Evolutionary conservation across 2,329 filamentous ascomycete genomes (phyloP).

Genomic region (Apiospora koreana): DNA sequence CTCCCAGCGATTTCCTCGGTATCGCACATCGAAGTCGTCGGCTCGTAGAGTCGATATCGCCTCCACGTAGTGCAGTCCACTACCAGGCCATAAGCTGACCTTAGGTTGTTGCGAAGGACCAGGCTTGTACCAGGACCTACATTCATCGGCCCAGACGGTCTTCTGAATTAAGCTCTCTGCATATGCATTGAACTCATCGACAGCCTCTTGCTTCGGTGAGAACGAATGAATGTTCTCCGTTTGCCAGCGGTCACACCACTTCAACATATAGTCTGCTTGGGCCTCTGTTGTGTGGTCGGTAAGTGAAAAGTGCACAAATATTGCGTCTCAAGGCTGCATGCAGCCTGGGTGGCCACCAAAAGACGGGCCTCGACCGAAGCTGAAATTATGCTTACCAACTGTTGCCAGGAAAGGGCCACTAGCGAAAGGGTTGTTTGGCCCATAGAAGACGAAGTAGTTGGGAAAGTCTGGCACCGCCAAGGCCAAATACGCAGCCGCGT

Average conservation of each 20-base stretch:
- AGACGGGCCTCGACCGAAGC: neutral
- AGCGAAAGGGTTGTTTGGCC: neutral
- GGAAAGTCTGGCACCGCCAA: neutral
- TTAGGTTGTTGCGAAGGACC: neutral
- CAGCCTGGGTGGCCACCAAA: too few relatives aligned
- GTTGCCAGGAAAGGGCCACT: conserved; percentile 1
- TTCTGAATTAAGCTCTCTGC: neutral
- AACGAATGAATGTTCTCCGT: conserved; percentile 1
- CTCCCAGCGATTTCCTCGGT: neutral
- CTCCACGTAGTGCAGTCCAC: neutral
- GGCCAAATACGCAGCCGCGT: neutral
- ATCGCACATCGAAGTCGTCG: neutral
- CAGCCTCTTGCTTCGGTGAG: neutral
- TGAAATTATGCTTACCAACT: neutral
- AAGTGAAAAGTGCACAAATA: neutral
- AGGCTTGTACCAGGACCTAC: conserved; percentile 5
- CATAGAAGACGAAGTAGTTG: conserved; percentile 7
- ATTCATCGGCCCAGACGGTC: neutral
- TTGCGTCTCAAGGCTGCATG: too few relatives aligned
- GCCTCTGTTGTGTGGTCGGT: neutral
- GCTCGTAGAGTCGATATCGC: neutral
- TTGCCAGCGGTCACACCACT: neutral
- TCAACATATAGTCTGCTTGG: neutral
- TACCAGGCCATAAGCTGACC: neutral
- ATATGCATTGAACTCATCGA: neutral